Percentiles rank a stretch among this genome's conserved stretches.
Conservation (phyloP, 2,329 filamentous ascomycete species). For the Clonostachys byssicola region DNA sequence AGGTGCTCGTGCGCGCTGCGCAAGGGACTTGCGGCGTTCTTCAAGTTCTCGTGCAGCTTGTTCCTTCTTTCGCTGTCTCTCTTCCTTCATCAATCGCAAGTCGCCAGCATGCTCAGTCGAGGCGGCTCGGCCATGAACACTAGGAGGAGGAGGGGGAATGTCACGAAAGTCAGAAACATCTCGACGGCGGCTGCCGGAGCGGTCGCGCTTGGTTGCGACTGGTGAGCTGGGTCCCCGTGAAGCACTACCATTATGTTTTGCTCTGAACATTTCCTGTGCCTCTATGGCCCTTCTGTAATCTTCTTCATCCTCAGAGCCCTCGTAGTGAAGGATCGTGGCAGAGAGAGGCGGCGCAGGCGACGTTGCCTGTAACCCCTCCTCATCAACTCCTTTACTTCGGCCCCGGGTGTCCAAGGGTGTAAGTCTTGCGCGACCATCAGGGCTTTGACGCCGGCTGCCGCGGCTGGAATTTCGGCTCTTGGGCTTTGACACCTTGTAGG, state of each 20-base stretch:
- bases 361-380: constrained; percentile 64
- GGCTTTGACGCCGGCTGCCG: constrained; percentile 39
- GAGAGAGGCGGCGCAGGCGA: constrained; percentile 78
- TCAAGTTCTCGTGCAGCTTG: constrained; percentile 81
- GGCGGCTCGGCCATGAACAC: constrained; percentile 23
- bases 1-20: constrained; percentile 74
- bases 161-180: constrained; percentile 22
- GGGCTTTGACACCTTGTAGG: constrained; percentile 17
- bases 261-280: constrained; percentile 52
- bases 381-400: constrained; percentile 56
- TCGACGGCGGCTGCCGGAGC: constrained; percentile 27
- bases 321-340: constrained; percentile 30
- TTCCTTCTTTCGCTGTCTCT: constrained; percentile 65
- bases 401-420: constrained; percentile 50
- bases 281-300: constrained; percentile 49
- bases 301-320: constrained; percentile 60
- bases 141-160: constrained; percentile 22
- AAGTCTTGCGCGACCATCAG: constrained; percentile 34
- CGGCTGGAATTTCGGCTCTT: constrained; percentile 46
- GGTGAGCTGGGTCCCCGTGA: constrained; percentile 35
- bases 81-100: constrained; percentile 50
- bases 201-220: constrained; percentile 23
- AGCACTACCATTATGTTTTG: constrained; percentile 47
- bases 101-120: constrained; percentile 48
- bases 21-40: constrained; percentile 79